Evolutionary conservation across 1,284 basidiomycete genomes (phyloP), one percentile per base, ranked within the genome.

Genomic region (Singerocomus inundabilis): DNA sequence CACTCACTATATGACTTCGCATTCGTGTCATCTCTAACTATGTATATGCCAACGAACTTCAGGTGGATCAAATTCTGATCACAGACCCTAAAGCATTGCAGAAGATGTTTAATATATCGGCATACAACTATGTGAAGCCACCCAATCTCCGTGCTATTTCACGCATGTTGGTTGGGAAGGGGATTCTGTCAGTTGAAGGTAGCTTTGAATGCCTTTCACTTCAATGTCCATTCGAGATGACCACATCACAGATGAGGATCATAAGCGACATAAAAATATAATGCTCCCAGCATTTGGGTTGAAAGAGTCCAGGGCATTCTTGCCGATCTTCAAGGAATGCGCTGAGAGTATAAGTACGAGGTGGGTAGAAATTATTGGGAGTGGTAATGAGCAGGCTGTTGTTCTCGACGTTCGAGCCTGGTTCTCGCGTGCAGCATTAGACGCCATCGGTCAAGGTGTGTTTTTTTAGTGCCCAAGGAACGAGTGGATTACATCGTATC

Each of bases 391-490:
- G 6, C 57, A 66, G 3, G 59, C 66, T 1, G 55, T 52, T 15
- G 64, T 74, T 18, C 52, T 79, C 12, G 68, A 84, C 51, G 53
- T 75, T 13, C 56, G 67, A 12, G 28, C 53, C 4, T 75, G 73
- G 70, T 36, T 68, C 13, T 70, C 72, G 34, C 67, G 69, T 9
- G 71, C 70, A 5, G 67, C 72, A 2, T 52, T 78, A 29, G 76
- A 78, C 60, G 68, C 72, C 8, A 71, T 78, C 16, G 75, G 74
- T n/a, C 67, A 70, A 54, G 72, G 75, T 76, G 48, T n/a, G 44
- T 1, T 12, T 7, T 39, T 29, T 26, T 50, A 64, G 30, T 37
- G 21, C 24, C 36, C 9, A n/a, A 46, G 15, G 6, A 15, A 31
- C 21, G 15, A n/a, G 9, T n/a, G n/a, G n/a, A 38, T 31, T 30